A percentile compares a stretch with the other conserved stretches of the same genome.
These are phyloP conservation scores for Colletotrichum gigasporum DNA, from an alignment of 2,329 filamentous ascomycete species.

Conservation along the genomic window DNA sequence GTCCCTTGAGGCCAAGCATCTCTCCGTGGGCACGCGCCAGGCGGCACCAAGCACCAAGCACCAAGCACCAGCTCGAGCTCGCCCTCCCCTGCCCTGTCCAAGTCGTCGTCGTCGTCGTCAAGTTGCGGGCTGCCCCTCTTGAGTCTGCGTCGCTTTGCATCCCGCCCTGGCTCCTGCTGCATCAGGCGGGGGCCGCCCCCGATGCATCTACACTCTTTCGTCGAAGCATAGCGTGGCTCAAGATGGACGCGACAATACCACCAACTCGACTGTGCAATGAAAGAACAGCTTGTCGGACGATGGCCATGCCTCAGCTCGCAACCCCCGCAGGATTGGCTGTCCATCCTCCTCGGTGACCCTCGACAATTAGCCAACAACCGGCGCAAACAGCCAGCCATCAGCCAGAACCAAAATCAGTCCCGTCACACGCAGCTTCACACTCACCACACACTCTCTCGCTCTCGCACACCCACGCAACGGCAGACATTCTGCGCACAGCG, in stretches of 20 bases:
- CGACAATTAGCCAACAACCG: constrained; percentile 3
- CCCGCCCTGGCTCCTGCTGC: constrained; percentile 5
- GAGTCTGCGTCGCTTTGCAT: constrained; percentile 1
- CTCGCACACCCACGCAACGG: background rate
- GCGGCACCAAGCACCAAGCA: background rate
- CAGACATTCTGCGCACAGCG: background rate
- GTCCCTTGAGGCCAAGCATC: background rate
- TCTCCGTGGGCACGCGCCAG: background rate
- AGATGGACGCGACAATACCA: background rate
- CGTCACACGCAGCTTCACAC: background rate
- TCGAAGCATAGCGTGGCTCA: background rate
- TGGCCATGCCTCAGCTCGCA: background rate
- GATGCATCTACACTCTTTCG: constrained; percentile 4
- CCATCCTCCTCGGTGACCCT: background rate
- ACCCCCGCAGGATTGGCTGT: constrained; percentile 1
- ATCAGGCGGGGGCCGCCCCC: constrained; percentile 15
- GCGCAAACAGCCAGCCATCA: constrained; percentile 3
- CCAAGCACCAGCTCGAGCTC: constrained; percentile 3
- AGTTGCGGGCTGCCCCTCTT: background rate
- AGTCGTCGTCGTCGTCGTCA: no score
- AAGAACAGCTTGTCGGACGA: background rate
- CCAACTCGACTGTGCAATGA: background rate
- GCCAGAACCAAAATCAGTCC: background rate
- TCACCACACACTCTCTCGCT: background rate
- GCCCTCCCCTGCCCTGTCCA: background rate